A percentile compares a stretch with the other conserved stretches of the same genome.
phyloP scores from a whole-genome alignment of 768 basidiomycete genomes.

The Scleroderma bovista region DNA sequence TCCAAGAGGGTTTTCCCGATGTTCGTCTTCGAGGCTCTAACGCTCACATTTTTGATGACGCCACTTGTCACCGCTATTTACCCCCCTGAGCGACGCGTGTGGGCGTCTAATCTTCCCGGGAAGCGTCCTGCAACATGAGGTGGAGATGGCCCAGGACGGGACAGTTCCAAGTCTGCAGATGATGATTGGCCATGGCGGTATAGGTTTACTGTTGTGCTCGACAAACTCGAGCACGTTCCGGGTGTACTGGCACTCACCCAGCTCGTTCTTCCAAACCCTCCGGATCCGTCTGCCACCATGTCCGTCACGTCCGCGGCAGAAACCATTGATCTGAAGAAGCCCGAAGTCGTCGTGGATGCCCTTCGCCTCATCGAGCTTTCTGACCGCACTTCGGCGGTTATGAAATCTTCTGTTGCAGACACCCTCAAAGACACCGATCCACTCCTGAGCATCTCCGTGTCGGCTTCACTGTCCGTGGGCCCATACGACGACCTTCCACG shows the following conservation, averaged over 20 bases:
- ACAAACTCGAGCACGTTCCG: conserved; percentile 85
- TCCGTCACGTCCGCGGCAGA: conserved; percentile 10
- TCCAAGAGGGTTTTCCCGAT: conserved; percentile 80
- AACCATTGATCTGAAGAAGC: conserved; percentile 7
- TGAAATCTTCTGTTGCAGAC: conserved; percentile 61
- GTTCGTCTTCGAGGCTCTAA: conserved; percentile 84
- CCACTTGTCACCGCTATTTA: conserved; percentile 66
- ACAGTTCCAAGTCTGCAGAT: conserved; percentile 4
- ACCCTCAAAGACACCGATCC: conserved; percentile 69
- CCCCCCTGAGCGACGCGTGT: conserved; percentile 54
- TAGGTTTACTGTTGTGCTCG: conserved; percentile 80
- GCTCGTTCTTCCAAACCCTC: conserved; percentile 51
- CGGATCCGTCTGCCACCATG: not conserved
- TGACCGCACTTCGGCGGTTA: conserved; percentile 59
- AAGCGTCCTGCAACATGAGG: conserved; percentile 14
- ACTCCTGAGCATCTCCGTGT: conserved; percentile 63
- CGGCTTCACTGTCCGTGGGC: conserved; percentile 67
- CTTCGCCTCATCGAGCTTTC: conserved; percentile 83
- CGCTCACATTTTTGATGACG: conserved; percentile 83
- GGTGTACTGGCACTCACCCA: conserved; percentile 88
- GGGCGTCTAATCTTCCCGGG: conserved; percentile 38
- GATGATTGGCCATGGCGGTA: conserved; percentile 37
- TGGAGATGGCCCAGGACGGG: conserved; percentile 25
- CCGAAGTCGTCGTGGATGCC: conserved; percentile 55
- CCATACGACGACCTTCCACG: conserved; percentile 67